Percentiles rank a stretch among this genome's conserved stretches.
phyloP scores from a whole-genome alignment of 2,329 filamentous ascomycete genomes.

The Colletotrichum tanaceti region DNA sequence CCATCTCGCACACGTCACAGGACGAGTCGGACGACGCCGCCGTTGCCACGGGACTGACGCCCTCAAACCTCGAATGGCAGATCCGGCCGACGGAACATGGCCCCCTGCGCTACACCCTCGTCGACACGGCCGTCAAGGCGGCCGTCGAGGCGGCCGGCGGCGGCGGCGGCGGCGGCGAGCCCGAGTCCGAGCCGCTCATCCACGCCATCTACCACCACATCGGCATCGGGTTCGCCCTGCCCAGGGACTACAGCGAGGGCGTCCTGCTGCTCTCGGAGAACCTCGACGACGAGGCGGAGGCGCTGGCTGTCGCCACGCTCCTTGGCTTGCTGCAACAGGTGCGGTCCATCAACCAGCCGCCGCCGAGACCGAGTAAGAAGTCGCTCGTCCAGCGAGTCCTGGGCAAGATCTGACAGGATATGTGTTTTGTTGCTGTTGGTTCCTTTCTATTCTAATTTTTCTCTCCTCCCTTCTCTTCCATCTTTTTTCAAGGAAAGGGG shows the following conservation, averaged over 20 bases:
- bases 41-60: not conserved
- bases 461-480: too few relatives aligned
- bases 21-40: not conserved
- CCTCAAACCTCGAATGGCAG: conserved; percentile 32
- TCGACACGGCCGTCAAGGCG: conserved; percentile 22
- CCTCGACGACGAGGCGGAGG: conserved; percentile 20
- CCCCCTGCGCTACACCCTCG: conserved; percentile 34
- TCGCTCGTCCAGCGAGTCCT: conserved; percentile 22
- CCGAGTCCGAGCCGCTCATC: conserved; percentile 20
- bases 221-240: conserved; percentile 29
- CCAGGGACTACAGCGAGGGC: conserved; percentile 39
- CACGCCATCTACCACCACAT: conserved; percentile 41
- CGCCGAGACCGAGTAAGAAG: conserved; percentile 18
- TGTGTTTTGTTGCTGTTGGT: too few relatives aligned
- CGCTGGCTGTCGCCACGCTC: conserved; percentile 18
- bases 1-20: not conserved
- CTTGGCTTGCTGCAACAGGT: conserved; percentile 28
- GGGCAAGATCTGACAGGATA: conserved; percentile 5
- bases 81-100: conserved; percentile 28
- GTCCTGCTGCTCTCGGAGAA: conserved; percentile 32
- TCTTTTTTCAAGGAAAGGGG: too few relatives aligned
- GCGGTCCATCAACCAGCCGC: conserved; percentile 25
- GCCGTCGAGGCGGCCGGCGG: too few relatives aligned
- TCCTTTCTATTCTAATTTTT: too few relatives aligned
- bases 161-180: too few relatives aligned